Conservation (phyloP, 768 basidiomycete genomes). For the Boletales sp. region DNA sequence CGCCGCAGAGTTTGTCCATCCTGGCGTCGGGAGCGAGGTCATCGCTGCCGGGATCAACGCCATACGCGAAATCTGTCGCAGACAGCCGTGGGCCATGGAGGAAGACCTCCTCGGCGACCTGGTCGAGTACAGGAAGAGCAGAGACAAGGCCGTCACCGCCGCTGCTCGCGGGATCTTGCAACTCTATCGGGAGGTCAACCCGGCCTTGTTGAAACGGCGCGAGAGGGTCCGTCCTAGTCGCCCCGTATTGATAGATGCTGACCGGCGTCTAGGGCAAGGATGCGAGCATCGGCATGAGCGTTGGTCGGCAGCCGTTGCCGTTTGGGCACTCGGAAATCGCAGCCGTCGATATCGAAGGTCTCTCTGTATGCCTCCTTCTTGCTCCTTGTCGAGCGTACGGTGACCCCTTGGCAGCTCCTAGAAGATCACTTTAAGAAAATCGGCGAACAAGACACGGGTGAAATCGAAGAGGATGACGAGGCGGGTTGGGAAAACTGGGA, state of each 20-base stretch:
- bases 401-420: constrained; percentile 53
- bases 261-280: constrained; percentile 70
- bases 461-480: constrained; percentile 62
- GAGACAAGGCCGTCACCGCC: constrained; percentile 90
- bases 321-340: constrained; percentile 78
- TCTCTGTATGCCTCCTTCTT: constrained; percentile 55
- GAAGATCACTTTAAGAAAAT: constrained; percentile 81
- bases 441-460: constrained; percentile 55
- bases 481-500: constrained; percentile 90
- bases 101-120: constrained; percentile 90
- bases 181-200: constrained; percentile 95
- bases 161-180: constrained; percentile 84
- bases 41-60: constrained; percentile 96
- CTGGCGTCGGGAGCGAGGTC: constrained; percentile 93
- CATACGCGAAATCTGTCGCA: constrained; percentile 88
- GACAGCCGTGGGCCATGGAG: constrained; percentile 98
- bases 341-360: constrained; percentile 84
- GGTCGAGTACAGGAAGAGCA: constrained; percentile 92
- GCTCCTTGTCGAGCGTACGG: not conserved
- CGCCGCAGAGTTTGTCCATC: constrained; percentile 95
- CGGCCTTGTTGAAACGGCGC: constrained; percentile 81
- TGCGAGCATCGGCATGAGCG: constrained; percentile 72
- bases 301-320: constrained; percentile 63
- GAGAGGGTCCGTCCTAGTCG: constrained; percentile 59
- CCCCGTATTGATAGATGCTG: not conserved